Base-by-base conservation (phyloP, 2,329 filamentous ascomycete species). In the Hortaea werneckii region DNA sequence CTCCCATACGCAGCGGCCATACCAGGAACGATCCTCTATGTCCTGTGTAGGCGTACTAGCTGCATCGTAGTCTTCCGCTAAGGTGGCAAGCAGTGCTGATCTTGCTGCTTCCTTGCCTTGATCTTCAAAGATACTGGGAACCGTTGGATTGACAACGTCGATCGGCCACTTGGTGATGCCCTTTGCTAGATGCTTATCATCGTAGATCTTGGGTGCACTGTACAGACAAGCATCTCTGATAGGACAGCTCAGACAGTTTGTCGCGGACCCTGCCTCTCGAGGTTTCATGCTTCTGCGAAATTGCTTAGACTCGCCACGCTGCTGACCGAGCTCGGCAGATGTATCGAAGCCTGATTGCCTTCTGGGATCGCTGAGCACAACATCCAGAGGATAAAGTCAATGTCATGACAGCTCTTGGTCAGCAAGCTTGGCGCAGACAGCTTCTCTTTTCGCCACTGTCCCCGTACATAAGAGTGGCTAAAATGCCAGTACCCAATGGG, bases 401-500 rank as follows among this genome's bases (percentile, higher is more conserved):
- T 85, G 57, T 98, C 92, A 59, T 98, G 92, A 56, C 92, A 96
- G 48, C 87, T 94, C 67, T 96, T 98, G 2, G 90, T 95, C 29
- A 98, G 74, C 1, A 98, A 73, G 1, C 85, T 90, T 5, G 82
- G 90, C 26, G 77, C 89, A n/a, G 77, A 82, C 5, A 71, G 82
- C 0, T 79, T 82, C 54, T 87, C 80, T 51, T 85, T 86, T 5
- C 90, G 79, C 92, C 92, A 96, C 66, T 96, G 95, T 11, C 92
- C 92, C 40, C 86, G 78, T 32, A 96, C 90, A 57, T 90, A 95
- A 37, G 82, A 87, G 64, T 95, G 89, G 0, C 84, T 75, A 62
- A 94, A 96, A 64, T 96, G 92, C 87, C 88, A 96, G 82, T 85
- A 94, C 1, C 92, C 92, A 0, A 98, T 83, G 0, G 92, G 92